A percentile compares a stretch with the other conserved stretches of the same genome.
These are phyloP conservation scores for Saccharomycopsis babjevae DNA, from an alignment of 805 yeast species.

Conservation along the genomic window DNA sequence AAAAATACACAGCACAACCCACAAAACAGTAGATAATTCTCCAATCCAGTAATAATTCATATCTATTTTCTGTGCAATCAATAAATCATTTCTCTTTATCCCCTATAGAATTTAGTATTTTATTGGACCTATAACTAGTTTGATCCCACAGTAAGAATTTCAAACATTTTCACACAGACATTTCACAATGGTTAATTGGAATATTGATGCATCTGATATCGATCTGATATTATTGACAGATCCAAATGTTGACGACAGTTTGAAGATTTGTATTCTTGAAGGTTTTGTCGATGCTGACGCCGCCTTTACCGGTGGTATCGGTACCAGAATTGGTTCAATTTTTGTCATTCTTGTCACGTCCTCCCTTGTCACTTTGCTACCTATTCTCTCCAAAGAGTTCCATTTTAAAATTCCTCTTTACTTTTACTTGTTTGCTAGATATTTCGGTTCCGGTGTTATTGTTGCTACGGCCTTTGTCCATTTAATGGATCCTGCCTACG, in stretches of 20 bases:
- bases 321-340: conserved; percentile 44
- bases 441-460: conserved; percentile 71
- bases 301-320: conserved; percentile 34
- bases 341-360: conserved; percentile 50
- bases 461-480: conserved; percentile 70
- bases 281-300: conserved; percentile 33
- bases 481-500: conserved; percentile 45
- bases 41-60: too few relatives aligned
- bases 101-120: too few relatives aligned
- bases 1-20: too few relatives aligned
- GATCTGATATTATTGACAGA: conserved; percentile 25
- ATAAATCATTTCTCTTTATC: too few relatives aligned
- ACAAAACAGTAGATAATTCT: too few relatives aligned
- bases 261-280: conserved; percentile 33
- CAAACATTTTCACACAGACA: neutral
- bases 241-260: conserved; percentile 25
- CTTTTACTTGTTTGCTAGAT: conserved; percentile 24
- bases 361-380: conserved; percentile 35
- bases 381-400: conserved; percentile 32
- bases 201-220: conserved; percentile 20
- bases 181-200: conserved; percentile 18
- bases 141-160: too few relatives aligned
- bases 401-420: conserved; percentile 34
- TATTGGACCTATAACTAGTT: too few relatives aligned
- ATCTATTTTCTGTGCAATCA: too few relatives aligned